A percentile compares a stretch with the other conserved stretches of the same genome.
Evolutionary conservation across 805 yeast species (phyloP).

Genomic region (Blastobotrys attinorum): DNA sequence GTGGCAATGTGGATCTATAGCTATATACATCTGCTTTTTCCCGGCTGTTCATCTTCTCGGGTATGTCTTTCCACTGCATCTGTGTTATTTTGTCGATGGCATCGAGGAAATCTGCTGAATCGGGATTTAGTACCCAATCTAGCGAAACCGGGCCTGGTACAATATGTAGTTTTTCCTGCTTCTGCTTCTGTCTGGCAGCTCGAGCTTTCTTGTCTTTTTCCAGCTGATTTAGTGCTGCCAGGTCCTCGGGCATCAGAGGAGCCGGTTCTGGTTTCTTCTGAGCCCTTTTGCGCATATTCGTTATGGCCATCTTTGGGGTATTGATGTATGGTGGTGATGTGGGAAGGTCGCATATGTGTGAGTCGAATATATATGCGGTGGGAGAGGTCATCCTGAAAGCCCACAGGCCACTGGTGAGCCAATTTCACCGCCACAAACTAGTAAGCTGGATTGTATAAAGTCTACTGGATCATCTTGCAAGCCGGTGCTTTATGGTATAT

Average conservation of each 20-base stretch:
- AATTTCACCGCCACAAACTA: too few relatives aligned
- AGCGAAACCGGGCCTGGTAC: constrained; percentile 12
- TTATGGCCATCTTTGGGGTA: neutral
- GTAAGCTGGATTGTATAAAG: too few relatives aligned
- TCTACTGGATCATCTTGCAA: too few relatives aligned
- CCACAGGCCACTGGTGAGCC: too few relatives aligned
- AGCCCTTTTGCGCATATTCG: constrained; percentile 1
- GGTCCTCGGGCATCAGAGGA: constrained; percentile 18
- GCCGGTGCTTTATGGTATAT: too few relatives aligned
- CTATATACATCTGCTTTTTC: constrained; percentile 21
- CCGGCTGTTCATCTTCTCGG: constrained; percentile 24
- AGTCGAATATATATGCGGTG: too few relatives aligned
- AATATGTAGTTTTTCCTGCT: constrained; percentile 15
- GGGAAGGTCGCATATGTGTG: too few relatives aligned
- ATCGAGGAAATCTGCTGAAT: constrained; percentile 12
- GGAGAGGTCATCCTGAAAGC: too few relatives aligned
- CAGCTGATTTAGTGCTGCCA: constrained; percentile 13
- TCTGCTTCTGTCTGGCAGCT: constrained; percentile 7
- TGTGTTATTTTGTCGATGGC: constrained; percentile 21
- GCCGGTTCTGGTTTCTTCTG: constrained; percentile 6
- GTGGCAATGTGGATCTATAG: constrained; percentile 25
- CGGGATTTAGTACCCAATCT: constrained; percentile 14
- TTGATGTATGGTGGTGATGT: too few relatives aligned
- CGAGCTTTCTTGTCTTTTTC: constrained; percentile 19
- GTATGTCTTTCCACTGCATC: constrained; percentile 27